Base-by-base conservation (phyloP, 225 moss, liverwort and hornwort species). In the Sphagnum contortum region DNA sequence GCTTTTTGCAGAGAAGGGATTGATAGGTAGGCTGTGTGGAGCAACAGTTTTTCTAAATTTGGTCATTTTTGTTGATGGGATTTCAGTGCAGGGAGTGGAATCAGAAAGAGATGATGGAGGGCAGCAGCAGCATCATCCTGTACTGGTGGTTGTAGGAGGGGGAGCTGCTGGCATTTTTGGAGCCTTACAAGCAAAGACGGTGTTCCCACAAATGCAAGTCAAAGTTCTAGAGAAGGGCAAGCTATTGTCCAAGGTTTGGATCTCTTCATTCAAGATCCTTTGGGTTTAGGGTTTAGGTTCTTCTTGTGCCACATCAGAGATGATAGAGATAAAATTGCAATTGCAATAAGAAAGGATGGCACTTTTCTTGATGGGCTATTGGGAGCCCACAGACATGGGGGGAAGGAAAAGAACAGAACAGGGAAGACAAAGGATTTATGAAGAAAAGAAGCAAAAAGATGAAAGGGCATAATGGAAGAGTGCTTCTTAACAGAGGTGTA, bases 111-210 rank as follows among this genome's bases (percentile, higher is more conserved):
- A 0, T 29, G 29, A 29, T 29, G 29, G 0, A 29, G 29, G 29
- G 0, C 29, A 29, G 29, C 29, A 29, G 29, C 67, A 54, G 65
- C 48, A 66, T 59, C 67, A 74, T 48, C 70, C 82, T 44, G 76
- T 77, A 47, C 45, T 95, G 67, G 75, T 95, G 9, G 88, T 91
- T 1, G 82, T 95, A 12, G 94, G 94, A 67, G 94, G 94, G 48
- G 94, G 94, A 79, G 94, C 94, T 66, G 94, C 94, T 57, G 94
- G 91, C 5, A 68, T 95, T 7, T 95, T 82, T 73, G 94, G 88
- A 57, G 94, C 94, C 4, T 64, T 89, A 65, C 77, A 81, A 63
- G 91, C 94, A 3, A 95, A 95, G 74, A 64, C 76, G 8, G 71
- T 75, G 10, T 89, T 84, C 75, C 88, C 94, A 5, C 69, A 74